Base-by-base conservation (phyloP, 345 rosid species). In the Hibiscus mutabilis region DNA sequence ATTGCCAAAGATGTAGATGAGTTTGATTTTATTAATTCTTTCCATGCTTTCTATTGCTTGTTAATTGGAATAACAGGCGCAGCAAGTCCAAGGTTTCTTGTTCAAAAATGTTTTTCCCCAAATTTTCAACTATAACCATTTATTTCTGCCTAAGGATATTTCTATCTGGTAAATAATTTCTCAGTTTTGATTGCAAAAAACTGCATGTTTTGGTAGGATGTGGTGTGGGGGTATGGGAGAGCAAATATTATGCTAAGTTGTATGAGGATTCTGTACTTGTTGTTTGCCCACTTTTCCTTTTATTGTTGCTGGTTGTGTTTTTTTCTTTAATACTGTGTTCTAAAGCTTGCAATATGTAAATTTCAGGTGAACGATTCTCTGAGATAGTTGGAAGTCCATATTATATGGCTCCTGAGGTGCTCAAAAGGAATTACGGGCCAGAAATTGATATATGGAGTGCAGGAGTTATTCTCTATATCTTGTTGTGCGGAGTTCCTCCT, bases 391-490 rank as follows among this genome's bases (percentile, higher is more conserved):
- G 99, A 76, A 96, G 99, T 71, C 98, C 99, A 58, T 92, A 96
- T 79, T 96, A 96, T 82, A 96, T 92, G 98, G 98, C 99, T 68
- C 99, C 99, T 12, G 99, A 95, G 86, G 99, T 95, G 77, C 89
- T 95, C n/a, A 96, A 91, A 88, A 74, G 96, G 62, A 92, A 73
- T 71, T 96, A 96, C 81, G 99, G 99, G 55, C 99, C 95, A 9
- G 99, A 96, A 82, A 92, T 96, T 70, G 99, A 96, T 81, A 96
- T 96, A 72, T 96, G 99, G 99, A 96, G 99, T 84, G 98, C 98
- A 27, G 99, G 99, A 75, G 99, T 96, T 53, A 91, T 96, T 78
- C 98, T 96, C 67, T 92, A 89, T 73, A 96, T 96, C 70, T 84
- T 96, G 73, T 75, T 96, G 67, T 96, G 98, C 53, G 99, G 99